Evolutionary conservation across 2,329 filamentous ascomycete genomes (phyloP).

Genomic region (Fonsecaea multimorphosa): DNA sequence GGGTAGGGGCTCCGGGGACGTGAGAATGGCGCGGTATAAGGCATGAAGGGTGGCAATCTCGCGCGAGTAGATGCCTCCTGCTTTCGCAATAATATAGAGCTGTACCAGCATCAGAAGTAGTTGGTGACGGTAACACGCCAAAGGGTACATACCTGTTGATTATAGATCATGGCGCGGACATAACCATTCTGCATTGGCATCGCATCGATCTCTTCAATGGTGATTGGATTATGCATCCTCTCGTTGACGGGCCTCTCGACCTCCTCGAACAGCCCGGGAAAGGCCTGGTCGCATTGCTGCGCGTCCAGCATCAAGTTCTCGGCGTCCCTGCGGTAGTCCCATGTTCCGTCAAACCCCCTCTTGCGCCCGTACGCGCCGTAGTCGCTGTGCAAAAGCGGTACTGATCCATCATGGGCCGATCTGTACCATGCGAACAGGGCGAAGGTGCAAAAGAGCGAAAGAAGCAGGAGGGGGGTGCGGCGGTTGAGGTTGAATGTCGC

Average conservation of each 20-base stretch:
- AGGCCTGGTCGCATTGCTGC: constrained; percentile 40
- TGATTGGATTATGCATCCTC: constrained; percentile 35
- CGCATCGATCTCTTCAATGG: constrained; percentile 36
- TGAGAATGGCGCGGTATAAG: constrained; percentile 55
- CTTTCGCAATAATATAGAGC: constrained; percentile 46
- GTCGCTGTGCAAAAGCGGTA: constrained; percentile 3
- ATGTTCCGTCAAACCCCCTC: constrained; percentile 26
- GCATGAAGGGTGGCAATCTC: constrained; percentile 53
- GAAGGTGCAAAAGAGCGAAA: constrained; percentile 5
- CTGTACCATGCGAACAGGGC: constrained; percentile 20
- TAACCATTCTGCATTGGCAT: constrained; percentile 39
- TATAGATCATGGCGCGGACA: constrained; percentile 48
- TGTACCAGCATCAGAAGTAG: constrained; percentile 22
- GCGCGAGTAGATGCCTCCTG: constrained; percentile 42
- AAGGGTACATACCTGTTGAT: constrained; percentile 39
- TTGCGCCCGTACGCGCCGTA: constrained; percentile 6
- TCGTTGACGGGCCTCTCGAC: constrained; percentile 36
- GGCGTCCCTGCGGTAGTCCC: constrained; percentile 38
- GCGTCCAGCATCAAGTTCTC: constrained; percentile 38
- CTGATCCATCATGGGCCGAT: constrained; percentile 7
- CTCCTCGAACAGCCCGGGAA: constrained; percentile 41
- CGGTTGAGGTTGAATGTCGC: constrained; percentile 23
- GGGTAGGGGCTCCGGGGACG: constrained; percentile 51
- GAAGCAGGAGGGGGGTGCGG: constrained; percentile 16
- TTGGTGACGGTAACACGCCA: constrained; percentile 2